A percentile compares a stretch with the other conserved stretches of the same genome.
phyloP scores from a whole-genome alignment of 1,284 basidiomycete genomes.

The Xanthoconium separans region DNA sequence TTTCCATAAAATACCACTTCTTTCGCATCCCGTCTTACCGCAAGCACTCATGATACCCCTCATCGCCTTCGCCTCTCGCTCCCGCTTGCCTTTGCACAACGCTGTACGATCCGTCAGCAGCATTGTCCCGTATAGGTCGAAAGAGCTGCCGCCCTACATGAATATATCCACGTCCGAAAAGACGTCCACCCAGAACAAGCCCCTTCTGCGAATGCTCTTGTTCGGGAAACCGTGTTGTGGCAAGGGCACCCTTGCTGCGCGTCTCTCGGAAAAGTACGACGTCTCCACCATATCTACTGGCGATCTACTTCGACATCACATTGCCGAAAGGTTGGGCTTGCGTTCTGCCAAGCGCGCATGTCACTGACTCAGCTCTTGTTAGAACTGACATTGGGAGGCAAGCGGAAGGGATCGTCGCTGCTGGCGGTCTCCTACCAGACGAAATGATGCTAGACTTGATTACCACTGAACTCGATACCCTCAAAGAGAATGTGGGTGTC shows the following conservation, averaged over 20 bases:
- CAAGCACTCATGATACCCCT: conserved; percentile 10
- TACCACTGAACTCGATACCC: conserved; percentile 61
- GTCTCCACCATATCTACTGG: conserved; percentile 76
- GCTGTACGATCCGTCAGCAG: conserved; percentile 17
- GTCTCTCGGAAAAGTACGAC: conserved; percentile 71
- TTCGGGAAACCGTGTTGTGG: conserved; percentile 81
- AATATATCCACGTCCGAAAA: conserved; percentile 14
- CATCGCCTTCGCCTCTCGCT: not conserved
- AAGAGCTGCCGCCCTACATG: conserved; percentile 22
- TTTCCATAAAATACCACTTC: not conserved
- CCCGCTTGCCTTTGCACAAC: conserved; percentile 1
- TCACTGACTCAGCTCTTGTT: not conserved
- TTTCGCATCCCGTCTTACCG: not conserved
- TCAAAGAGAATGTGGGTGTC: conserved; percentile 56
- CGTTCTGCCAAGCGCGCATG: not conserved
- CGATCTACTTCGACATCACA: conserved; percentile 80
- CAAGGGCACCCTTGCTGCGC: conserved; percentile 73
- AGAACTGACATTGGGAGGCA: conserved; percentile 70
- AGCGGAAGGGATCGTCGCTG: conserved; percentile 75
- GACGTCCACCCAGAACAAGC: conserved; percentile 8
- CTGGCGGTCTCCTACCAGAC: conserved; percentile 74
- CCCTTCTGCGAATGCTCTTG: conserved; percentile 67
- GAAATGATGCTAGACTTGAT: conserved; percentile 75
- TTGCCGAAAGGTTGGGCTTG: conserved; percentile 51
- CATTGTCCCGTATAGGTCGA: conserved; percentile 19